A percentile compares a stretch with the other conserved stretches of the same genome.
Conservation (phyloP, 768 basidiomycete genomes). For the Psilocybe azurescens region DNA sequence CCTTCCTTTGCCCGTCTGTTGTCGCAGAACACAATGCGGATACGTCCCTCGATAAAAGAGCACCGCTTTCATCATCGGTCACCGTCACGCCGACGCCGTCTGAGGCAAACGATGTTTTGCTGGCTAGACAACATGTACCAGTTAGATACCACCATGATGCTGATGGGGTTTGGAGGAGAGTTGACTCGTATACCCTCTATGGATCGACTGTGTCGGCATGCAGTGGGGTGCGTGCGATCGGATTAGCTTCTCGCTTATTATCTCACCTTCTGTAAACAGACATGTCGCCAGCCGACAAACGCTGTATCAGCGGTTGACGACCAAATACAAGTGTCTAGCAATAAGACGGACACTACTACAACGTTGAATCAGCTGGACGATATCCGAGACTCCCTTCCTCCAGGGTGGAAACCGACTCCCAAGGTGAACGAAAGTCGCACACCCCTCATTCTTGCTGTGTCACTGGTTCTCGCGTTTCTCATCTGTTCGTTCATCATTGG, state of each 20-base stretch:
- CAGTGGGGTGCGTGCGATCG: slow-evolving; percentile 23
- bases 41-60: slow-evolving; percentile 6
- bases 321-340: slow-evolving; percentile 31
- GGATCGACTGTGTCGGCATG: slow-evolving; percentile 71
- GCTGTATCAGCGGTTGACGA: slow-evolving; percentile 36
- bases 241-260: slow-evolving; percentile 7
- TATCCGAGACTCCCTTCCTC: slow-evolving; percentile 50
- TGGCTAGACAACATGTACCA: slow-evolving; percentile 45
- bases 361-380: slow-evolving; percentile 27
- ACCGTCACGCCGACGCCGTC: slow-evolving; percentile 15
- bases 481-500: slow-evolving; percentile 67
- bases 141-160: slow-evolving; percentile 55
- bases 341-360: slow-evolving; percentile 21
- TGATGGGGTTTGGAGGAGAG: slow-evolving; percentile 65
- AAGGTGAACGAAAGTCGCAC: slow-evolving; percentile 38
- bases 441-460: slow-evolving; percentile 57
- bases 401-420: slow-evolving; percentile 50
- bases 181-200: slow-evolving; percentile 62
- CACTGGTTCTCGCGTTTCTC: slow-evolving; percentile 64
- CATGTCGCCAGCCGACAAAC: slow-evolving; percentile 24
- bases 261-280: slow-evolving; percentile 20
- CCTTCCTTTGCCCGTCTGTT: slow-evolving; percentile 65
- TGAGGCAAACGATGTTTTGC: slow-evolving; percentile 10
- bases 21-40: slow-evolving; percentile 20
- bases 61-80: slow-evolving; percentile 14